A percentile compares a stretch with the other conserved stretches of the same genome.
phyloP scores from a whole-genome alignment of 768 basidiomycete genomes.

The Rhodosporidiobolus sp. region DNA sequence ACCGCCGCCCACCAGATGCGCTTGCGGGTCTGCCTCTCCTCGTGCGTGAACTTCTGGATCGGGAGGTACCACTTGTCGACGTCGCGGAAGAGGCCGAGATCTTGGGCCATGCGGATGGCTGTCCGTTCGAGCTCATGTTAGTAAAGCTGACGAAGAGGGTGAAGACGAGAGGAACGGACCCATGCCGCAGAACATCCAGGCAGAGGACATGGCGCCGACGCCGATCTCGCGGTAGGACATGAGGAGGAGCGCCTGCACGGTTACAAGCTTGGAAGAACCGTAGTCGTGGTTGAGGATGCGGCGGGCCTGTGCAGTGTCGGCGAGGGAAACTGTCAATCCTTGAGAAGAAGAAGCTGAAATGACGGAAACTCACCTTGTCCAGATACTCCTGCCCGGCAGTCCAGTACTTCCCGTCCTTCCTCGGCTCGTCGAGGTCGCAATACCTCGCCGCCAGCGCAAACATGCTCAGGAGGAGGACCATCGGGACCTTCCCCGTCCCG shows the following conservation, averaged over 20 bases:
- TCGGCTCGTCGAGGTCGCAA: conserved; percentile 42
- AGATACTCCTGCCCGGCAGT: conserved; percentile 42
- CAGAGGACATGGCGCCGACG: conserved; percentile 78
- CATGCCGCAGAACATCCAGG: conserved; percentile 73
- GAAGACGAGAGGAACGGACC: not conserved
- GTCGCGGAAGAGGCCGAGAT: conserved; percentile 45
- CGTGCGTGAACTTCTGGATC: conserved; percentile 43
- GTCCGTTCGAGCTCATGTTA: not conserved
- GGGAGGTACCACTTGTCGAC: conserved; percentile 44
- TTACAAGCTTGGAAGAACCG: conserved; percentile 67
- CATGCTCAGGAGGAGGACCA: conserved; percentile 75
- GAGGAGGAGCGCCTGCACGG: conserved; percentile 73
- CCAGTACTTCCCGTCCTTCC: conserved; percentile 42
- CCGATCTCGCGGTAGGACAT: conserved; percentile 82
- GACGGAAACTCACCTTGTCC: conserved; percentile 11
- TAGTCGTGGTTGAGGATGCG: conserved; percentile 55
- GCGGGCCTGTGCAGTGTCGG: conserved; percentile 24
- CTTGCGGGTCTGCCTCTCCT: conserved; percentile 47
- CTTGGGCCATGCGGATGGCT: conserved; percentile 73
- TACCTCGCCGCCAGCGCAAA: conserved; percentile 78
- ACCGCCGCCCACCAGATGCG: conserved; percentile 47
- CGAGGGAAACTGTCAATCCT: too few species aligned
- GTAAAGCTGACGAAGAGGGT: too few species aligned
- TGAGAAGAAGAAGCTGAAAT: not conserved
- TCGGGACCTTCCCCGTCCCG: conserved; percentile 48